Evolutionary conservation across 1,284 basidiomycete genomes (phyloP), one percentile per base, ranked within the genome.

Genomic region (Coriolopsis trogii): DNA sequence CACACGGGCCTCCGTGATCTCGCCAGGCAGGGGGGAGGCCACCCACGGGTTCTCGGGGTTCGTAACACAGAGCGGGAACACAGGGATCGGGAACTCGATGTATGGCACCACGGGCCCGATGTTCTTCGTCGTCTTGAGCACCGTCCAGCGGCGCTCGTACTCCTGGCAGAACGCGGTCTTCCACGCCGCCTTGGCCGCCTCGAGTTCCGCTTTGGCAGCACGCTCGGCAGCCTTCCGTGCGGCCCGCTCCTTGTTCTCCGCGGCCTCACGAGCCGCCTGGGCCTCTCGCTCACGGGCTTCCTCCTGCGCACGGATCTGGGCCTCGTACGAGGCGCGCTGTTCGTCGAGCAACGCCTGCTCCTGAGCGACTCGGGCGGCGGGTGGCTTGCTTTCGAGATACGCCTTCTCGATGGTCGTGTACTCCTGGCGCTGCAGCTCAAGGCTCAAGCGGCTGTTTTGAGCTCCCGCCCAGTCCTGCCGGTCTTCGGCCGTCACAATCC

Each of bases 41-140:
- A 30, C 29, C 12, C 20, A 30, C 5, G 28, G 28, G 4, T 13
- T 21, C 8, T 12, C 21, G 29, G 33, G n/a, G 42, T 29, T 15
- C 2, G 31, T 5, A 13, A 56, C 10, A n/a, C n/a, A n/a, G 37
- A 55, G 33, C 10, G 45, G 40, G 21, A 79, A 62, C 28, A 73
- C 48, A 0, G 80, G 80, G 79, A 79, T 81, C 7, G 80, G 79
- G 50, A 82, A 60, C 40, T 75, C 65, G 24, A 30, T 21, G 47
- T 53, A 63, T 39, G 25, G 6, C 3, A 52, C 40, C 50, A 10
- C 23, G 47, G 28, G 29, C 29, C 29, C 28, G 6, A 20, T 30
- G 16, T 30, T 15, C 16, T 33, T 16, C 29, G 51, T 39, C 21
- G 41, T 23, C 37, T 50, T 53, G 29, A 66, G 48, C 21, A 20